Evolutionary conservation across 2,329 filamentous ascomycete species (phyloP).

Genomic region (Hymenoscyphus scutula): DNA sequence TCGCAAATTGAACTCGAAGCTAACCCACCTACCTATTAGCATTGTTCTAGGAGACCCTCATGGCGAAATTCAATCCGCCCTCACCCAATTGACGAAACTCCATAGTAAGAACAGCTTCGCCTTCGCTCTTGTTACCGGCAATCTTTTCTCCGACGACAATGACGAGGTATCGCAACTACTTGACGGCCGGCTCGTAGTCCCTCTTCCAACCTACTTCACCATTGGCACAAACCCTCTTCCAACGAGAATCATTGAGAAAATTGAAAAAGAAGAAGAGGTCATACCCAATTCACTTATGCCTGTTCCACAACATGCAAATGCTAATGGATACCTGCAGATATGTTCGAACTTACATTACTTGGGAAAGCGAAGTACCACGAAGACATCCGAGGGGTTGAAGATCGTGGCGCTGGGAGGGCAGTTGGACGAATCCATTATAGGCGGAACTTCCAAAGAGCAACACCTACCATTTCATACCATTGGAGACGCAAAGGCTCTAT

Average conservation of each 20-base stretch:
- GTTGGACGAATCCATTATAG: conserved; percentile 59
- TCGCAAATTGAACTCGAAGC: conserved; percentile 5
- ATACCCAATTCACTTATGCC: conserved; percentile 23
- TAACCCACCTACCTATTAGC: conserved; percentile 24
- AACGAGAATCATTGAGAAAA: conserved; percentile 63
- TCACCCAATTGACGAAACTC: conserved; percentile 75
- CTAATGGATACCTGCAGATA: conserved; percentile 47
- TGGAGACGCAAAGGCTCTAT: conserved; percentile 71
- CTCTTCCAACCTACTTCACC: conserved; percentile 88
- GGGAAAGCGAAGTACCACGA: conserved; percentile 81
- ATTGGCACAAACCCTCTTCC: conserved; percentile 75
- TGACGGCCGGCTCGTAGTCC: conserved; percentile 67
- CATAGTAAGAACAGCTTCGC: conserved; percentile 87
- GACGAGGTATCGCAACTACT: conserved; percentile 63
- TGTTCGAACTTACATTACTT: conserved; percentile 91
- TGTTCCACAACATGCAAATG: conserved; percentile 1
- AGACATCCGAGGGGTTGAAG: conserved; percentile 83
- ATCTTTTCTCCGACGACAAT: conserved; percentile 72
- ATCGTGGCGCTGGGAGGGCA: conserved; percentile 84
- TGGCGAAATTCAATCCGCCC: conserved; percentile 71
- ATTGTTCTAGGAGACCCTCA: conserved; percentile 76
- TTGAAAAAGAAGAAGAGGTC: conserved; percentile 65
- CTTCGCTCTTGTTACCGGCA: conserved; percentile 79
- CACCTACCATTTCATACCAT: conserved; percentile 75
- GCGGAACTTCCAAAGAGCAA: conserved; percentile 66